phyloP scores from a whole-genome alignment of 2,329 filamentous ascomycete species.

The Fusarium solani-melongenae region DNA sequence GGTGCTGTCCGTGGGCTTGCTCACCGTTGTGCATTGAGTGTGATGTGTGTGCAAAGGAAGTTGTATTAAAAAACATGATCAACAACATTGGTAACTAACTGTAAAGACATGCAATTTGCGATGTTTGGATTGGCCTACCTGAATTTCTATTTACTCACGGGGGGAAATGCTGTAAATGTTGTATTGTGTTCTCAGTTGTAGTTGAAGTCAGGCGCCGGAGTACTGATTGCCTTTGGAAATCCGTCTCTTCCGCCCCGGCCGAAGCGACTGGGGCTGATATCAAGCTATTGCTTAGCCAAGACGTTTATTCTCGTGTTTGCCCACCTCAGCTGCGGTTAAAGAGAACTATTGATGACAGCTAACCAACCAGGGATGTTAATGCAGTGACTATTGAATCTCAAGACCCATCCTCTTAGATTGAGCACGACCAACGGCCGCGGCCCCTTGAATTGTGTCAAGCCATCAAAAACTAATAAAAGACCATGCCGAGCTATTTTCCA shows the following conservation, averaged over 20 bases:
- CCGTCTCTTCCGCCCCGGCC: not conserved
- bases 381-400: not conserved
- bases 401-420: not conserved
- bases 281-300: not conserved
- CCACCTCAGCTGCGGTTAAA: not conserved
- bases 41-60: no score
- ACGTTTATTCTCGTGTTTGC: not conserved
- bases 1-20: no score
- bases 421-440: not conserved
- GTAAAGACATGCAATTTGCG: not conserved
- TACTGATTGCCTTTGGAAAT: no score
- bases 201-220: not conserved
- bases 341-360: not conserved
- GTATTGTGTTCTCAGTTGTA: not conserved
- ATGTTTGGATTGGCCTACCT: not conserved
- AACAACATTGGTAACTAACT: not conserved
- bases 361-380: not conserved
- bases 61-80: not conserved
- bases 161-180: no score
- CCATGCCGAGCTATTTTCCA: not conserved
- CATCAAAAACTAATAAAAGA: not conserved
- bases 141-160: not conserved
- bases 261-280: not conserved
- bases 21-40: no score
- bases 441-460: not conserved